Evolutionary conservation across 2,329 filamentous ascomycete genomes (phyloP).

Genomic region (Arthrobotrys sinensis): DNA sequence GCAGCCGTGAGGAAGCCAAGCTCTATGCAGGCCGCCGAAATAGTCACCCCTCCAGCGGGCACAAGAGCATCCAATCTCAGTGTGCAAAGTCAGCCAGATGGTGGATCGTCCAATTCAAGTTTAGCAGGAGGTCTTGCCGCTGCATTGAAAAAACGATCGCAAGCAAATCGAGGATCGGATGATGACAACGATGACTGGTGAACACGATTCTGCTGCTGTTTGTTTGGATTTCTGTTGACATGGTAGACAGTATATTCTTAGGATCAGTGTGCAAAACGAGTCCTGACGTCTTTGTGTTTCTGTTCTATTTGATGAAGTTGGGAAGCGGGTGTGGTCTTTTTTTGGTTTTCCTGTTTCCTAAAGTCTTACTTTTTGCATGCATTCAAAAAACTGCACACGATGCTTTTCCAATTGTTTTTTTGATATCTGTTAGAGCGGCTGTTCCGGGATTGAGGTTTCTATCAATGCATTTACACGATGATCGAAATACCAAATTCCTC

Average conservation of each 20-base stretch:
- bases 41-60: conserved; percentile 75
- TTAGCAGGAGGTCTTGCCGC: conserved; percentile 82
- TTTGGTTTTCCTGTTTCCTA: conserved; percentile 24
- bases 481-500: conserved; percentile 43
- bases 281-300: conserved; percentile 37
- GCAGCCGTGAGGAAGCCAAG: conserved; percentile 68
- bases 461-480: conserved; percentile 50
- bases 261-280: conserved; percentile 27
- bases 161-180: conserved; percentile 79
- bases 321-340: conserved; percentile 42
- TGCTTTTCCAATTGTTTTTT: conserved; percentile 36
- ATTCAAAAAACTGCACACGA: conserved; percentile 27
- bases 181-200: conserved; percentile 77
- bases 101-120: conserved; percentile 73
- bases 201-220: conserved; percentile 31
- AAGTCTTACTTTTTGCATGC: conserved; percentile 32
- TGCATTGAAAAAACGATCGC: conserved; percentile 82
- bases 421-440: conserved; percentile 55
- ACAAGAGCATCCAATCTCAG: conserved; percentile 62
- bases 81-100: conserved; percentile 70
- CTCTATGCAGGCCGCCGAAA: conserved; percentile 72
- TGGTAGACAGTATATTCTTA: conserved; percentile 16
- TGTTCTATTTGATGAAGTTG: conserved; percentile 33
- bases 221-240: conserved; percentile 33
- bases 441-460: conserved; percentile 44